phyloP scores from a whole-genome alignment of 257 asterid genomes.

The Scutellaria barbata region DNA sequence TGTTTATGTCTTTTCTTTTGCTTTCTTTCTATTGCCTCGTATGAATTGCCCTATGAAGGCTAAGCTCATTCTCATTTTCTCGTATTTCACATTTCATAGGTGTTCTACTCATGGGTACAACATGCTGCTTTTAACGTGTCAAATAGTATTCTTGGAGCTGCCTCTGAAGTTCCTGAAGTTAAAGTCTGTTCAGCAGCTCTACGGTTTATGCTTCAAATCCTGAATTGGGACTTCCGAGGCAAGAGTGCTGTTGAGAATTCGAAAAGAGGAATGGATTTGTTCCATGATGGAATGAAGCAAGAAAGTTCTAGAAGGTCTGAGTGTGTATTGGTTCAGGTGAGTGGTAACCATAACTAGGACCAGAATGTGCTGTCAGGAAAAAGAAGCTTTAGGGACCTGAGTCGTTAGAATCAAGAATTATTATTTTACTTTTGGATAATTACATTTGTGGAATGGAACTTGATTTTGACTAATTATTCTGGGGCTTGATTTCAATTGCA shows the following conservation, averaged over 20 bases:
- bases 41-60: slow-evolving; percentile 23
- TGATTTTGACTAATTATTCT: slow-evolving; percentile 7
- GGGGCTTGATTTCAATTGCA: slow-evolving; percentile 4
- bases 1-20: slow-evolving; percentile 33
- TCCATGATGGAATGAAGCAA: slow-evolving; percentile 52
- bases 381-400: slow-evolving; percentile 25
- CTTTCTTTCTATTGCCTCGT: slow-evolving; percentile 30
- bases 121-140: slow-evolving; percentile 78
- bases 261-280: slow-evolving; percentile 60
- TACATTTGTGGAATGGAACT: slow-evolving; percentile 11
- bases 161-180: slow-evolving; percentile 75
- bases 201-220: slow-evolving; percentile 85
- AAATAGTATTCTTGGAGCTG: slow-evolving; percentile 62
- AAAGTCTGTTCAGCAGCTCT: slow-evolving; percentile 79
- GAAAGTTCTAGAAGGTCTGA: slow-evolving; percentile 66
- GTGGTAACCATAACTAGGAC: slow-evolving; percentile 31
- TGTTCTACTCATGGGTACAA: slow-evolving; percentile 86
- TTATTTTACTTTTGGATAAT: no score
- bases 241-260: slow-evolving; percentile 49
- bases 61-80: slow-evolving; percentile 34
- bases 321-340: slow-evolving; percentile 82
- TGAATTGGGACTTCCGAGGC: slow-evolving; percentile 89
- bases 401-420: background rate
- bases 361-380: slow-evolving; percentile 13
- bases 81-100: slow-evolving; percentile 47